Conservation (phyloP, 148 eudicot species). For the Fagopyrum homotropicum region DNA sequence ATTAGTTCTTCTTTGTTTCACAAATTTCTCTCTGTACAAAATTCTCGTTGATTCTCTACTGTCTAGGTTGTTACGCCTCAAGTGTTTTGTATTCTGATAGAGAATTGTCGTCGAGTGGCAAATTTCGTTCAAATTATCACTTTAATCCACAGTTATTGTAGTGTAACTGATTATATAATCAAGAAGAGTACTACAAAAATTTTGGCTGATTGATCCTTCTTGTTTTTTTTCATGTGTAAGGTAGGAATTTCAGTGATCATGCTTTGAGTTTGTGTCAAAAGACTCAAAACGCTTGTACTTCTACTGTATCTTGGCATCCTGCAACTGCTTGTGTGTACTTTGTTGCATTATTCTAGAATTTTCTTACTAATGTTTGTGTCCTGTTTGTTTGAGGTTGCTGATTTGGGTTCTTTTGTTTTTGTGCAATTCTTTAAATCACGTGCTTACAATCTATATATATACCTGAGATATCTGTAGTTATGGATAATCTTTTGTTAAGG, state of each 20-base stretch:
- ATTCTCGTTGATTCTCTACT: too few species aligned
- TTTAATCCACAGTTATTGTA: not conserved
- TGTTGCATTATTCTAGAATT: not conserved
- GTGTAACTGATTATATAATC: not conserved
- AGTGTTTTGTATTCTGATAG: not conserved
- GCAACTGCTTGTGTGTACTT: too few species aligned
- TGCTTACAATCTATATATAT: not conserved
- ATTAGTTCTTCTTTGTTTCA: not conserved
- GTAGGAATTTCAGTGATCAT: not conserved
- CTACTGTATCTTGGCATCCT: too few species aligned
- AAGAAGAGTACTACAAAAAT: not conserved
- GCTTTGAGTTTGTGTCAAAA: not conserved
- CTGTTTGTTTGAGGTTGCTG: not conserved
- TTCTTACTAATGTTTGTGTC: not conserved
- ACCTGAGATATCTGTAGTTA: not conserved
- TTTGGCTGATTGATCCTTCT: not conserved
- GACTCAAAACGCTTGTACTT: too few species aligned
- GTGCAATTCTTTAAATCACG: not conserved
- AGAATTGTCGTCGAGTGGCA: not conserved
- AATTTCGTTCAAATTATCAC: not conserved
- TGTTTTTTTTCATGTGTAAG: not conserved
- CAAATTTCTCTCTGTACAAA: too few species aligned
- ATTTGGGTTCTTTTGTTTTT: not conserved
- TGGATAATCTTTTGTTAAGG: not conserved
- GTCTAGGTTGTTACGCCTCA: too few species aligned